Percentiles rank a stretch among this genome's conserved stretches.
Conservation (phyloP, 2,329 filamentous ascomycete genomes). For the Rasamsonia emersonii region DNA sequence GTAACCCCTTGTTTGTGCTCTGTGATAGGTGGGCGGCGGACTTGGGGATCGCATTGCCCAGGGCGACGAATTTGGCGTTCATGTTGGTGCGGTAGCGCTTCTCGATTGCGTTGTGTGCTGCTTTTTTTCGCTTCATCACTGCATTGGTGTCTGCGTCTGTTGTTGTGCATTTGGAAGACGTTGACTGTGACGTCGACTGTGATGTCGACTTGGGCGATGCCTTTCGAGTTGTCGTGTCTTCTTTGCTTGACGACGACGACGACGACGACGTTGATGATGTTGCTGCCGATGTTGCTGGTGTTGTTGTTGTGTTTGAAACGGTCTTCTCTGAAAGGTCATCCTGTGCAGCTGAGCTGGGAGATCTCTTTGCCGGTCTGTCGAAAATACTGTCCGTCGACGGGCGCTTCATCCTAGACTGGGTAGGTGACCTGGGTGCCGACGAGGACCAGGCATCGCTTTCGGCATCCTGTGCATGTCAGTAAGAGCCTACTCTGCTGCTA, state of each 20-base stretch:
- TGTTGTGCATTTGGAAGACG: background rate
- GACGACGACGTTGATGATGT: conserved; percentile 1
- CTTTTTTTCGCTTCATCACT: conserved; percentile 24
- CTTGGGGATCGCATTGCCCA: conserved; percentile 28
- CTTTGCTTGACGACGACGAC: no score
- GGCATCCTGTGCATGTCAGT: no score
- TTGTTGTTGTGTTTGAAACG: conserved; percentile 5
- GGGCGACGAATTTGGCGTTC: conserved; percentile 33
- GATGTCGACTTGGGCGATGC: background rate
- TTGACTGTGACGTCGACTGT: background rate
- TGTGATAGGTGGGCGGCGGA: background rate
- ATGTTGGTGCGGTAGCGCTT: conserved; percentile 36
- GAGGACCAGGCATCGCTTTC: conserved; percentile 9
- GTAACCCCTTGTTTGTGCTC: background rate
- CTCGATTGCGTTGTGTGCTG: conserved; percentile 34
- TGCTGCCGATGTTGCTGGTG: conserved; percentile 3
- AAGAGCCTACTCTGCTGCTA: no score
- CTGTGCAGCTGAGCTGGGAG: background rate
- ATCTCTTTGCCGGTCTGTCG: background rate
- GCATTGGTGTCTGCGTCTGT: conserved; percentile 12
- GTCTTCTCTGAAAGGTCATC: background rate
- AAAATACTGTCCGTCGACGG: no score
- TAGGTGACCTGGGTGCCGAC: no score
- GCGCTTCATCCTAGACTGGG: no score
- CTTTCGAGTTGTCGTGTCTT: no score